Evolutionary conservation across 2,329 filamentous ascomycete species (phyloP).

Genomic region (Blastomyces emzantsi): DNA sequence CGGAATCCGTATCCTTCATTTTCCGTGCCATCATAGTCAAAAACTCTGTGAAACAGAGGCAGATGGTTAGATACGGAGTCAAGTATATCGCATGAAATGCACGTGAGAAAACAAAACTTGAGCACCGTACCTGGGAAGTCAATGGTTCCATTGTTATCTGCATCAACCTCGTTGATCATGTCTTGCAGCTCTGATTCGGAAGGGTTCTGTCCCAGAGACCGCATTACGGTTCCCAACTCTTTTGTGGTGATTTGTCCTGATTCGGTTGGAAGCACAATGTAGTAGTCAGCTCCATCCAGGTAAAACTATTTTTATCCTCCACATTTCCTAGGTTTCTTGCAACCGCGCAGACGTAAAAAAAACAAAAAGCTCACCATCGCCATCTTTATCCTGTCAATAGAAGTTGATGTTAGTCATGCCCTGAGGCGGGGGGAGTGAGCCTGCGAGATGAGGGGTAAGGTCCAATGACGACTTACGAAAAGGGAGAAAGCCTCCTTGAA

Average conservation of each 20-base stretch:
- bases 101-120: neutral
- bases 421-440: constrained; percentile 1
- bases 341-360: constrained; percentile 9
- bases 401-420: constrained; percentile 21
- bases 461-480: constrained; percentile 63
- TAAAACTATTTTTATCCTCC: neutral
- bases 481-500: constrained; percentile 99
- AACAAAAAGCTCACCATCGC: constrained; percentile 85
- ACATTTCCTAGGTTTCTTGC: neutral
- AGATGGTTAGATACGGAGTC: constrained; percentile 12
- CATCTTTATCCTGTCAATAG: constrained; percentile 68
- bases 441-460: constrained; percentile 2
- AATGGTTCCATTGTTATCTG: constrained; percentile 87
- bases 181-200: constrained; percentile 85
- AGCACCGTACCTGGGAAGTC: constrained; percentile 68
- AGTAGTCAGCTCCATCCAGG: constrained; percentile 3
- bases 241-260: constrained; percentile 85
- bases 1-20: constrained; percentile 89
- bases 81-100: neutral
- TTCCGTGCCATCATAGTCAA: constrained; percentile 90
- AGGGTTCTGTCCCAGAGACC: constrained; percentile 80
- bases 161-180: constrained; percentile 91
- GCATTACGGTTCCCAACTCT: constrained; percentile 84
- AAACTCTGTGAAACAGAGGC: constrained; percentile 52
- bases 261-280: constrained; percentile 10